A percentile compares a stretch with the other conserved stretches of the same genome.
phyloP scores from a whole-genome alignment of 1,284 basidiomycete genomes.

The Ustilago loliicola region DNA sequence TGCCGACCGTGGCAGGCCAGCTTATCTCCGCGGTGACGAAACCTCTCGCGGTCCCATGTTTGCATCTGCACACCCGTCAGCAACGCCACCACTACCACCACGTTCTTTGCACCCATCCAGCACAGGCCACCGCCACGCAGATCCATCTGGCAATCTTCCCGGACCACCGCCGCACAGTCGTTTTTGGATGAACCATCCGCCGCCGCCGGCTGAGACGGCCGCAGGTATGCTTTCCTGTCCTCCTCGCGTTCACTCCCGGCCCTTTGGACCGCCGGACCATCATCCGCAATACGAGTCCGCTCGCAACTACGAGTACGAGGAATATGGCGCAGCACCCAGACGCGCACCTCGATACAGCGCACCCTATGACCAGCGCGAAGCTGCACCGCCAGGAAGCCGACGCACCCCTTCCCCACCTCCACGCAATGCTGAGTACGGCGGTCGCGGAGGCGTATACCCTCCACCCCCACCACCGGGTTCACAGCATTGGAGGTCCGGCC shows the following conservation, averaged over 20 bases:
- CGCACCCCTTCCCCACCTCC: slow-evolving; percentile 16
- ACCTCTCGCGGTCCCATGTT: slow-evolving; percentile 13
- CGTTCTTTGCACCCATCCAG: neutral
- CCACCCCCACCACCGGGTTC: slow-evolving; percentile 1
- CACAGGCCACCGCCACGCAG: neutral
- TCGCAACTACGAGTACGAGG: slow-evolving; percentile 21
- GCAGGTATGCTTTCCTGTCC: slow-evolving; percentile 12
- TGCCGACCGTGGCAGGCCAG: slow-evolving; percentile 17
- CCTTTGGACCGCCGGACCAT: slow-evolving; percentile 19
- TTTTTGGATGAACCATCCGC: slow-evolving; percentile 13
- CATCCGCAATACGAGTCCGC: neutral
- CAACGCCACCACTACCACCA: slow-evolving; percentile 10
- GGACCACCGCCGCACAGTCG: slow-evolving; percentile 12
- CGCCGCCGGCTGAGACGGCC: neutral
- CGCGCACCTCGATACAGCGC: slow-evolving; percentile 17
- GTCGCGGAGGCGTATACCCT: slow-evolving; percentile 3
- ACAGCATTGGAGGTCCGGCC: slow-evolving; percentile 24
- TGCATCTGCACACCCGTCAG: slow-evolving; percentile 15
- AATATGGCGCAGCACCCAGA: slow-evolving; percentile 7
- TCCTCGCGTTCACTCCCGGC: slow-evolving; percentile 13
- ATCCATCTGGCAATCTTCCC: neutral
- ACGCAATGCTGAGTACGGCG: slow-evolving; percentile 9
- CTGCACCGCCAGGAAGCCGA: neutral
- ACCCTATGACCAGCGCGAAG: slow-evolving; percentile 24
- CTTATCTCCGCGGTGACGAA: slow-evolving; percentile 20